Evolutionary conservation across 2,329 filamentous ascomycete genomes (phyloP), one percentile per base, ranked within the genome.

Genomic region (Talaromyces sp.): DNA sequence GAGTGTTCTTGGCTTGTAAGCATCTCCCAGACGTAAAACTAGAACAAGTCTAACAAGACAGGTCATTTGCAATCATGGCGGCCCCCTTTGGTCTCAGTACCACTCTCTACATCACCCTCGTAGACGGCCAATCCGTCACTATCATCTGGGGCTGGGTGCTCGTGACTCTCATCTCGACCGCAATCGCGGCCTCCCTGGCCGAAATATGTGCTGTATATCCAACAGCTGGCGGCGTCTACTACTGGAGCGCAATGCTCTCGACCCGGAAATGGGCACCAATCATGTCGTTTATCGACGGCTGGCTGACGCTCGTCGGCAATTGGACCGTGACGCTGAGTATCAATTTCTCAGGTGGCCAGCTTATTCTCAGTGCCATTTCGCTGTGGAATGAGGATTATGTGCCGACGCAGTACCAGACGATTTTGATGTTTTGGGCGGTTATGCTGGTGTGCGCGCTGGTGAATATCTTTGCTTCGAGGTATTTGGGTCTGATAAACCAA

Each of bases 61-160:
- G 80, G 68, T 90, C 87, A 52, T 91, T 91, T 72, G 89, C 88
- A 60, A 91, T 92, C 75, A 91, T 91, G 87, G 88, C 88, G 11
- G 87, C 88, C 11, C 87, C 87, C 0, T 90, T 88, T 69, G 88
- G 88, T 41, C 80, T 90, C 43, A 86, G 82, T 35, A 90, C 89
- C 16, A 91, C 88, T 1, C 80, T 91, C 67, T 87, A 86, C 76
- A 88, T 90, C 73, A 87, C 86, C 24, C 81, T 91, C 33, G 84
- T 84, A 19, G 87, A 91, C 74, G 89, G 89, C 24, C 87, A 90
- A 74, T 83, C 83, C 50, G 88, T 91, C 16, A 90, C 87, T 27
- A 83, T 91, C 47, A 78, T 91, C 68, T 91, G 86, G 83, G 89
- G 89, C 47, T 91, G 85, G 87, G 82, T 90, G 2, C 75, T 89